Conservation (phyloP, 2,329 filamentous ascomycete genomes). For the Sarocladiaceae sp. region DNA sequence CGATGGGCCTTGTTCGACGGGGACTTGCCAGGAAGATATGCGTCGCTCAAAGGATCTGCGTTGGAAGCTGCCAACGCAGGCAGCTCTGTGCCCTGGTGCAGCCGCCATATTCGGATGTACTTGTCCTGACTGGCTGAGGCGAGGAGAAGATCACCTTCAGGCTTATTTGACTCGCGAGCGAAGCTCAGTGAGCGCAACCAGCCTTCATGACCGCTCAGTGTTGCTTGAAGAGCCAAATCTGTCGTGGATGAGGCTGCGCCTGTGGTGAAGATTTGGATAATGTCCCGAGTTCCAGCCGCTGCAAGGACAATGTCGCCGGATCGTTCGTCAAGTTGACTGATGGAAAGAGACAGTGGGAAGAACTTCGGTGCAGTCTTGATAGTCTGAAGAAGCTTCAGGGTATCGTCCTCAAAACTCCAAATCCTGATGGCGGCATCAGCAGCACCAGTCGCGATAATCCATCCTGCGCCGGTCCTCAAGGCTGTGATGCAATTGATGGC, state of each 20-base stretch:
- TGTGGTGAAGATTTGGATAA: conserved; percentile 73
- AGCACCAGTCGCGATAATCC: conserved; percentile 68
- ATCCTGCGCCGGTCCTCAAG: conserved; percentile 26
- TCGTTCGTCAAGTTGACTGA: conserved; percentile 50
- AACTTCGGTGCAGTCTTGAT: conserved; percentile 70
- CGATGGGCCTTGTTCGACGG: conserved; percentile 85
- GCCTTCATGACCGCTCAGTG: conserved; percentile 82
- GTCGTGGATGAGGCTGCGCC: conserved; percentile 28
- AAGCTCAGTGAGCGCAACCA: conserved; percentile 90
- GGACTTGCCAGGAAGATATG: conserved; percentile 60
- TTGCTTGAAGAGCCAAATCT: conserved; percentile 66
- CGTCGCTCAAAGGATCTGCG: conserved; percentile 51
- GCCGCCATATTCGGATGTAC: conserved; percentile 88
- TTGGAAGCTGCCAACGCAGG: conserved; percentile 47
- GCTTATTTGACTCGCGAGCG: conserved; percentile 49
- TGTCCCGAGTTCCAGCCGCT: conserved; percentile 75
- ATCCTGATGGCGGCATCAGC: conserved; percentile 67
- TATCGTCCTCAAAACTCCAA: conserved; percentile 58
- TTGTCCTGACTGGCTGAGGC: conserved; percentile 97
- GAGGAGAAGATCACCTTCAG: conserved; percentile 64
- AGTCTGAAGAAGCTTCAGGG: conserved; percentile 55
- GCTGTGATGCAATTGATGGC: conserved; percentile 65
- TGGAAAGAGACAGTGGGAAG: conserved; percentile 72
- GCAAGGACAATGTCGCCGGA: conserved; percentile 57
- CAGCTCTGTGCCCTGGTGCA: conserved; percentile 64